These are phyloP conservation scores for Cyberlindnera suaveolens DNA, from an alignment of 805 yeast genomes.

Conservation along the genomic window DNA sequence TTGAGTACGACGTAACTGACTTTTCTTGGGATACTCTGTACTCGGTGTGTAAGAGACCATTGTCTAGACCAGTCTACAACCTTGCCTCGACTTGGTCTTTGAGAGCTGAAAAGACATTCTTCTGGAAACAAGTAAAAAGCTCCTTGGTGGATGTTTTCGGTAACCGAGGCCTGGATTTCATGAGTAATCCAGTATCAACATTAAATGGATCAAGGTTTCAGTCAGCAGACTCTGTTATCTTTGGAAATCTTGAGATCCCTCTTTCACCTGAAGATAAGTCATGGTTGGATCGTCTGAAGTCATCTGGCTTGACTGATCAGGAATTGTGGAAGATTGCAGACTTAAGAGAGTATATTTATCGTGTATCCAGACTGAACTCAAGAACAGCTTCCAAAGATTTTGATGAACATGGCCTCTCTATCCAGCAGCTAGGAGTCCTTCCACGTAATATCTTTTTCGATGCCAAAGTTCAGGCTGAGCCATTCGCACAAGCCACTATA, in stretches of 20 bases:
- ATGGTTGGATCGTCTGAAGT: slow-evolving; percentile 66
- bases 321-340: slow-evolving; percentile 82
- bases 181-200: slow-evolving; percentile 20
- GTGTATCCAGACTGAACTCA: slow-evolving; percentile 41
- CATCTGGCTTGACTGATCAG: slow-evolving; percentile 65
- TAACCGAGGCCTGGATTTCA: slow-evolving; percentile 31
- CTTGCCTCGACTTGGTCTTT: slow-evolving; percentile 66
- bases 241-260: slow-evolving; percentile 40
- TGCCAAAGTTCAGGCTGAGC: slow-evolving; percentile 20
- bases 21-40: slow-evolving; percentile 61
- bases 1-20: slow-evolving; percentile 69
- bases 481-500: slow-evolving; percentile 7
- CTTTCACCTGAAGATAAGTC: slow-evolving; percentile 59
- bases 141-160: slow-evolving; percentile 39
- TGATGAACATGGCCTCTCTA: slow-evolving; percentile 15
- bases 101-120: slow-evolving; percentile 58
- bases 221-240: slow-evolving; percentile 26
- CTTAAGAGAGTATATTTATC: slow-evolving; percentile 59
- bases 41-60: slow-evolving; percentile 61
- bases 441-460: slow-evolving; percentile 52
- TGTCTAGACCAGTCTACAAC: slow-evolving; percentile 59
- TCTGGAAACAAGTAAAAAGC: slow-evolving; percentile 59
- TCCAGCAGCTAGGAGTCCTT: slow-evolving; percentile 31
- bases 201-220: slow-evolving; percentile 7
- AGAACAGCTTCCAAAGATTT: slow-evolving; percentile 12